These are phyloP conservation scores for Rhizomucor pusillus DNA, from an alignment of 371 early-diverging fungal species.

Conservation along the genomic window DNA sequence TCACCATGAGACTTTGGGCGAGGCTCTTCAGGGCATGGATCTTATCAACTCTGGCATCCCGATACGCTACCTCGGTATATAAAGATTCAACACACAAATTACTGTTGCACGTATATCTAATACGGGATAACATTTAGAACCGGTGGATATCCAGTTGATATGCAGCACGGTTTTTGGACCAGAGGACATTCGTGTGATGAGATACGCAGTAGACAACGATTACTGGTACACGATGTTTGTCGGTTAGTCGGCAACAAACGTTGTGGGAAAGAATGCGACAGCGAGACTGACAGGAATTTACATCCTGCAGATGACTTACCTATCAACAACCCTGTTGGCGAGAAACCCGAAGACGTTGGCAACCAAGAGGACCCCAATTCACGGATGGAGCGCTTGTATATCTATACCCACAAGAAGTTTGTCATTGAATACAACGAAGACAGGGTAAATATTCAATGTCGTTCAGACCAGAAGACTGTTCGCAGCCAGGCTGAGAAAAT, in stretches of 20 bases:
- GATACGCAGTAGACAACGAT: constrained; percentile 60
- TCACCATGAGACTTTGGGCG: constrained; percentile 81
- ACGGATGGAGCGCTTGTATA: constrained; percentile 23
- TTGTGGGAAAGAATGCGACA: neutral
- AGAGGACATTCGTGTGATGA: constrained; percentile 53
- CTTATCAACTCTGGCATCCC: constrained; percentile 72
- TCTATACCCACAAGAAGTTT: constrained; percentile 67
- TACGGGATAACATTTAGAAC: too few relatives aligned
- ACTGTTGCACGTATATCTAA: too few relatives aligned
- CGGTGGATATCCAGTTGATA: constrained; percentile 25
- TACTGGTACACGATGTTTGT: constrained; percentile 79
- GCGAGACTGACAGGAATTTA: too few relatives aligned
- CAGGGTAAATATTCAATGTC: constrained; percentile 20
- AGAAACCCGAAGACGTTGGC: constrained; percentile 19
- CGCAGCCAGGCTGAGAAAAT: too few relatives aligned
- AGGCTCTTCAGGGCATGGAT: constrained; percentile 79
- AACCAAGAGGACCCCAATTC: constrained; percentile 17
- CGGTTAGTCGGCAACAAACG: constrained; percentile 27
- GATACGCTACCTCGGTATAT: constrained; percentile 54
- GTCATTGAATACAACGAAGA: constrained; percentile 62
- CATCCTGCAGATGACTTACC: constrained; percentile 66
- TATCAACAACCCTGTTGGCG: constrained; percentile 50
- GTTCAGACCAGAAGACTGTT: neutral
- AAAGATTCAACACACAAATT: too few relatives aligned
- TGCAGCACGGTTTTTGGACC: constrained; percentile 43